Evolutionary conservation across 371 early-diverging fungal species (phyloP), one percentile per base, ranked within the genome.

Genomic region (Batkoa obscura): DNA sequence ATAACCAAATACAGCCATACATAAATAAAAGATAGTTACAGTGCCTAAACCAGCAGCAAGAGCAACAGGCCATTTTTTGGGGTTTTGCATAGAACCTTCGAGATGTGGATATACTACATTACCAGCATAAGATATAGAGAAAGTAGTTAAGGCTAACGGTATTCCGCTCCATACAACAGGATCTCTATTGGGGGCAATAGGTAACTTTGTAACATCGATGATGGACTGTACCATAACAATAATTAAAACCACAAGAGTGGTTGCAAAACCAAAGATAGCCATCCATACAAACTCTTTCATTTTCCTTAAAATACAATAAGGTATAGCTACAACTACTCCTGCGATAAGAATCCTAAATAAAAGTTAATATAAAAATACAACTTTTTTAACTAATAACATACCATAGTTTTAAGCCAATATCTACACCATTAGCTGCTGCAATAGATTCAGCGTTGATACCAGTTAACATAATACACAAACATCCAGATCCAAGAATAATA

Each of bases 101-200:
- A 90, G 79, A 59, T 86, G 83, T n/a, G 88, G 84, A 23, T 83
- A 86, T 46, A 86, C 76, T 23, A 81, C 75, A 62, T 86, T 85
- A 46, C 86, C 87, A 55, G 86, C 84, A 57, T 80, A 86, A 62
- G 77, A 75, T 64, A 84, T 83, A 49, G 81, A 81, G 54, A 73
- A 70, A 79, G 88, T 82, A 13, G 85, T 59, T 5, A 62, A 36
- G 15, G 62, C 42, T 3, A 57, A n/a, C 12, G 62, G 59, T 34
- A 62, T 68, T 54, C 76, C 71, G n/a, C 68, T 57, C 43, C 47
- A 59, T 43, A 15, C 48, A 17, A 17, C 35, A 15, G 34, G 41
- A 55, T 15, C 23, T 2, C 3, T 4, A n/a, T n/a, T n/a, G n/a
- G n/a, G n/a, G n/a, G n/a, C n/a, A n/a, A n/a, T n/a, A n/a, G n/a